Percentiles rank a stretch among this genome's conserved stretches.
Evolutionary conservation across 108 stramenopile species (phyloP).

Genomic region (Cyclostephanos invisitatus): DNA sequence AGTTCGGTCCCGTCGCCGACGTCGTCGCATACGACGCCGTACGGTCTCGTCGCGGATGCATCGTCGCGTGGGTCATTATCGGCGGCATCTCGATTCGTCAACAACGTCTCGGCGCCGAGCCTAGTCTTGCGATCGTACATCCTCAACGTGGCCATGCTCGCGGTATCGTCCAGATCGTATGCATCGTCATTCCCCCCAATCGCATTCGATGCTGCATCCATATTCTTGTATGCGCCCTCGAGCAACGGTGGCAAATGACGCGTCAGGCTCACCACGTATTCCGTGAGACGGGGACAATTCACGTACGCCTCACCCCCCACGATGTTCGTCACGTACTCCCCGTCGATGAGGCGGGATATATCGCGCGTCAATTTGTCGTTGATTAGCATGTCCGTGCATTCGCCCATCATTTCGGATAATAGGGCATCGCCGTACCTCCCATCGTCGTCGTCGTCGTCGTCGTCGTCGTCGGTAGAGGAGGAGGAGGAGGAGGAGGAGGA

Average conservation of each 20-base stretch:
- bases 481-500: background rate
- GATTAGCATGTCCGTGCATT: slow-evolving; percentile 28
- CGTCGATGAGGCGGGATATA: slow-evolving; percentile 31
- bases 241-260: slow-evolving; percentile 46
- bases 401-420: slow-evolving; percentile 29
- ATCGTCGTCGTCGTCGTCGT: slow-evolving; percentile 12
- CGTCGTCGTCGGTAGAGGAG: too few relatives aligned
- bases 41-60: too few relatives aligned
- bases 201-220: background rate
- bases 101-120: slow-evolving; percentile 20
- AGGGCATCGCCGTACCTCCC: slow-evolving; percentile 32
- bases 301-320: slow-evolving; percentile 39
- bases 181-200: too few relatives aligned
- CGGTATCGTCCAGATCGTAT: slow-evolving; percentile 21
- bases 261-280: slow-evolving; percentile 45
- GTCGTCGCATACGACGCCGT: slow-evolving; percentile 41
- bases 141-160: slow-evolving; percentile 40
- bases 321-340: slow-evolving; percentile 40
- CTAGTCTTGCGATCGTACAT: slow-evolving; percentile 42
- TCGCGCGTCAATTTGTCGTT: slow-evolving; percentile 46
- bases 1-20: slow-evolving; percentile 21
- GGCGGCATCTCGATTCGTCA: slow-evolving; percentile 8
- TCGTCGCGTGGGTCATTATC: too few relatives aligned
- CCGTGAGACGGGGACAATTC: slow-evolving; percentile 43
- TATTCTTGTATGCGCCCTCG: slow-evolving; percentile 23